Evolutionary conservation across 192 early-diverging fungal species (phyloP).

Genomic region (Backusella psychrophila): DNA sequence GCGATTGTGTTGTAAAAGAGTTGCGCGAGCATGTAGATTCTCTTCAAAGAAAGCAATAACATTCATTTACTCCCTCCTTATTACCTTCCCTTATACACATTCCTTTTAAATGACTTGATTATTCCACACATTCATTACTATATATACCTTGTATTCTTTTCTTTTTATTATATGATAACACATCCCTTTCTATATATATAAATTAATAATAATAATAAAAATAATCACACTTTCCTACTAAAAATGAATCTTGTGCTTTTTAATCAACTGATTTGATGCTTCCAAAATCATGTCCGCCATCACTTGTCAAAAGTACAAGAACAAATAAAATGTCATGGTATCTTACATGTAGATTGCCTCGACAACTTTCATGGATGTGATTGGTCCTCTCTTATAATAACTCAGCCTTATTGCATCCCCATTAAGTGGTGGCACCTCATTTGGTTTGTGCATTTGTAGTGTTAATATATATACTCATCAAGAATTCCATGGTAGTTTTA

Average conservation of each 20-base stretch:
- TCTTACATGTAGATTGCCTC: neutral
- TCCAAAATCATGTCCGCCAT: neutral
- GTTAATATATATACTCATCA: neutral
- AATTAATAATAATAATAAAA: neutral
- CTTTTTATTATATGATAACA: neutral
- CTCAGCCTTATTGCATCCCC: neutral
- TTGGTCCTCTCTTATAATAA: neutral
- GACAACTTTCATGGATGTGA: neutral
- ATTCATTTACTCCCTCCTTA: neutral
- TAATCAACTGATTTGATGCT: neutral
- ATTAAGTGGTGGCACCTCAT: neutral
- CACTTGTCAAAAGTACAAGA: neutral
- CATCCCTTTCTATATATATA: neutral
- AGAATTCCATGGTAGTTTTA: neutral
- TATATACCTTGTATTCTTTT: neutral
- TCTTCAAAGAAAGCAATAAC: neutral
- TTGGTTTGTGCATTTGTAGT: neutral
- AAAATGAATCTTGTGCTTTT: neutral
- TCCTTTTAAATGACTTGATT: neutral
- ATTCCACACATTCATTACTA: neutral
- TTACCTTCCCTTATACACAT: neutral
- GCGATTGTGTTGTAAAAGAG: conserved; percentile 25
- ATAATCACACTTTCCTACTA: neutral
- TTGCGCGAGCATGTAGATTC: conserved; percentile 21
- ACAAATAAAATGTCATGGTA: neutral